Conservation (phyloP, 176 grass and related monocot species). For the Oryza australiensis region DNA sequence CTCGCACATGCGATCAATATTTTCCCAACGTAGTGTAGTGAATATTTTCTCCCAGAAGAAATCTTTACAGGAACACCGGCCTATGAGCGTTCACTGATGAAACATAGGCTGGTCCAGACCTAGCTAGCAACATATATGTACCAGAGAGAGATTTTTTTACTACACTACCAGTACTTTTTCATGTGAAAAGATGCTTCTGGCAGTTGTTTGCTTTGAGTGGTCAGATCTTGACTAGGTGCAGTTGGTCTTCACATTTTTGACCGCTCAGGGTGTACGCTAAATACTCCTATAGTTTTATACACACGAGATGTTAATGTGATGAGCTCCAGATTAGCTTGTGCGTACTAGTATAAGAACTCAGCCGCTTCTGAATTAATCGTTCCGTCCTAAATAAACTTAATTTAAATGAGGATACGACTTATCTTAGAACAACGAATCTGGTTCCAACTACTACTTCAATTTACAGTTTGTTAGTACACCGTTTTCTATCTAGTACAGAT, state of each 20-base stretch:
- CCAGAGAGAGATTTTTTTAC: constrained; percentile 33
- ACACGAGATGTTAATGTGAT: neutral
- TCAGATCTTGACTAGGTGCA: constrained; percentile 60
- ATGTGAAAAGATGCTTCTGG: constrained; percentile 56
- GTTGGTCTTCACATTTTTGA: constrained; percentile 18
- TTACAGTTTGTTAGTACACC: constrained; percentile 10
- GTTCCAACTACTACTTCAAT: too few relatives aligned
- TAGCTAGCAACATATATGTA: constrained; percentile 6
- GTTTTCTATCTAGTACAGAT: neutral
- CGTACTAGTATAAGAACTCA: neutral
- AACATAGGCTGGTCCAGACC: constrained; percentile 46
- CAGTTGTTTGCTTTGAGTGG: constrained; percentile 37
- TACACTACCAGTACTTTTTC: constrained; percentile 4
- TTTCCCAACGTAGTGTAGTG: neutral
- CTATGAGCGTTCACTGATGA: neutral
- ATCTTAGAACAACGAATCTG: too few relatives aligned
- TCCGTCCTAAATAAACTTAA: too few relatives aligned
- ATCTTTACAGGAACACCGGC: neutral
- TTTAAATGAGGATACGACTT: too few relatives aligned
- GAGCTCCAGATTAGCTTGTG: neutral
- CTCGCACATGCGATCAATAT: neutral
- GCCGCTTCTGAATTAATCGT: neutral
- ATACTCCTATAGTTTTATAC: constrained; percentile 36
- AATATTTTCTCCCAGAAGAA: constrained; percentile 5
- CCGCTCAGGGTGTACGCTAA: neutral